A percentile compares a stretch with the other conserved stretches of the same genome.
Conservation (phyloP, 306 rosid genomes). For the Glycine latifolia region DNA sequence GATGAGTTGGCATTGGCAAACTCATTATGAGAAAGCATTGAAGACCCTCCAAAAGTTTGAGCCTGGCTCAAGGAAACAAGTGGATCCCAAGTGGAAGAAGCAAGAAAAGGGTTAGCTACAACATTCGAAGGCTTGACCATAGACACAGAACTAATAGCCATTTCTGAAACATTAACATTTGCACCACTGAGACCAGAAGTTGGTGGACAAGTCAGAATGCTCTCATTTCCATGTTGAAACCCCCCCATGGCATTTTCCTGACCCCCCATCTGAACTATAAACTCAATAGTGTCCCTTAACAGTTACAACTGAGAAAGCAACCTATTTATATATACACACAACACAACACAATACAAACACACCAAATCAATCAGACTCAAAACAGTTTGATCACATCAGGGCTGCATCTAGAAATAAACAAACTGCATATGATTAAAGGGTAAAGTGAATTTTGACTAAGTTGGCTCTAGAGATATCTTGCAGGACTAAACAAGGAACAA, state of each 20-base stretch:
- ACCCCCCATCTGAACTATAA: slow-evolving; percentile 65
- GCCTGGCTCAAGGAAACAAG: slow-evolving; percentile 75
- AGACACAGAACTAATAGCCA: slow-evolving; percentile 65
- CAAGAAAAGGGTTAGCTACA: slow-evolving; percentile 66
- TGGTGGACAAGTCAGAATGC: slow-evolving; percentile 61
- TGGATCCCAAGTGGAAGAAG: slow-evolving; percentile 93
- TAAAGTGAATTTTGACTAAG: slow-evolving; percentile 80
- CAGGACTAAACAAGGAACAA: slow-evolving; percentile 92
- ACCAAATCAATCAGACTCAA: slow-evolving; percentile 42
- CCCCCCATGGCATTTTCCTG: slow-evolving; percentile 75
- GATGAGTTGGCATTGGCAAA: slow-evolving; percentile 59
- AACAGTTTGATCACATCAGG: slow-evolving; percentile 48
- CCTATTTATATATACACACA: slow-evolving; percentile 37
- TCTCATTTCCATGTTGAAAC: slow-evolving; percentile 69
- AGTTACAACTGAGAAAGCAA: slow-evolving; percentile 42
- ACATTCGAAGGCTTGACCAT: slow-evolving; percentile 69
- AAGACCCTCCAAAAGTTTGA: slow-evolving; percentile 78
- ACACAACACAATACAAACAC: not conserved
- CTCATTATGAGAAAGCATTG: slow-evolving; percentile 72
- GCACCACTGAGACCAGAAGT: slow-evolving; percentile 62
- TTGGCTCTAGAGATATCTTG: slow-evolving; percentile 73
- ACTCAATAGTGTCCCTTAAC: slow-evolving; percentile 46
- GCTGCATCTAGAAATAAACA: slow-evolving; percentile 53
- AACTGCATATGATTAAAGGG: slow-evolving; percentile 60
- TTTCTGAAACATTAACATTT: slow-evolving; percentile 68